A percentile compares a stretch with the other conserved stretches of the same genome.
Conservation (phyloP, 2,329 filamentous ascomycete species). For the Setomelanomma holmii region DNA sequence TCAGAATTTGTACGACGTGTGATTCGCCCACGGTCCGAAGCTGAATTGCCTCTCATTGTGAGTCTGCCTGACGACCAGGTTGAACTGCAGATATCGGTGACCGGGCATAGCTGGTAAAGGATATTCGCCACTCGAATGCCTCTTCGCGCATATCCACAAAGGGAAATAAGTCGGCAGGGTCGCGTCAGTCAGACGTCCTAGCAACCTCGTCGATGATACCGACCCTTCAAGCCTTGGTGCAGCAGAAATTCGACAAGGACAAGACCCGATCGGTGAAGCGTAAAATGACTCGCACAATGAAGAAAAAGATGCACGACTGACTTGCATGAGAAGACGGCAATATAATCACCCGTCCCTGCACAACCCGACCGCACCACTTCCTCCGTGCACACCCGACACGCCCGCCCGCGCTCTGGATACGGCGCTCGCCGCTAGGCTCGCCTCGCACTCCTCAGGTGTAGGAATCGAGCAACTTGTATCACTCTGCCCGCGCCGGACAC, state of each 20-base stretch:
- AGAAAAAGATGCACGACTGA: too few species aligned
- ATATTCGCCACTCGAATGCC: too few species aligned
- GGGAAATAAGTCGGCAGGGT: neutral
- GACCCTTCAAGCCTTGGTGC: neutral
- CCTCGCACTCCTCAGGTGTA: neutral
- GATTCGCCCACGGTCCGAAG: neutral
- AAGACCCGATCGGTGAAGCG: too few species aligned
- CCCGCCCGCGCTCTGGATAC: neutral
- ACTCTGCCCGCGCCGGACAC: neutral
- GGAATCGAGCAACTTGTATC: conserved; percentile 3
- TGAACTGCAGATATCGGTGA: neutral
- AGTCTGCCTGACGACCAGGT: neutral
- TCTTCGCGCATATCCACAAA: neutral
- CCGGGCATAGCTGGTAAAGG: neutral
- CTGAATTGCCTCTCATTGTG: neutral
- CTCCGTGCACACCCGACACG: too few species aligned
- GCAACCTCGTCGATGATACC: neutral
- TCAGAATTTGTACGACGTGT: neutral
- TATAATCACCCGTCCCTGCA: neutral
- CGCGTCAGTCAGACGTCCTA: neutral
- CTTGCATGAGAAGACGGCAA: neutral
- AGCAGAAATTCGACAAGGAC: too few species aligned
- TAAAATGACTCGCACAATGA: too few species aligned
- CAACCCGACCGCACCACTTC: too few species aligned
- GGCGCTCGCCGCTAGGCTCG: too few species aligned